Percentiles rank a stretch among this genome's conserved stretches.
These are phyloP conservation scores for Umbelopsis sp. DNA, from an alignment of 192 early-diverging fungal species.

Conservation along the genomic window DNA sequence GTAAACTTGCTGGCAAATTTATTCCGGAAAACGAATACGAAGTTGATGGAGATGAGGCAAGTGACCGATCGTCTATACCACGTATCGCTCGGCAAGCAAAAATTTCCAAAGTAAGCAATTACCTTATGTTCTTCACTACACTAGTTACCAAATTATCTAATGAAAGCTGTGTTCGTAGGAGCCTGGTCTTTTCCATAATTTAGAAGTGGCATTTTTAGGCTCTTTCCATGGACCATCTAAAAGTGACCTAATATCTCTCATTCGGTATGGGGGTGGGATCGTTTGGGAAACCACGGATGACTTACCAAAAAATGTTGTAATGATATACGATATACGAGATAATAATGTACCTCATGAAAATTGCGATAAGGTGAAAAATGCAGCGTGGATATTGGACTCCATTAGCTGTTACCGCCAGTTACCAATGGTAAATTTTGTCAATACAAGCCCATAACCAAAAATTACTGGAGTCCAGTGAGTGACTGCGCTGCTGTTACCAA, in stretches of 20 bases:
- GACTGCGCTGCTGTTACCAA: not conserved
- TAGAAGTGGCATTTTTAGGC: not conserved
- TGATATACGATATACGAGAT: not conserved
- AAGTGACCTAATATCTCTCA: not conserved
- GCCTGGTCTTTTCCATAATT: not conserved
- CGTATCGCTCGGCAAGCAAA: not conserved
- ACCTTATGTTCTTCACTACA: too few relatives aligned
- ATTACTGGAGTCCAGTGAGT: not conserved
- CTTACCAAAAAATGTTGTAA: not conserved
- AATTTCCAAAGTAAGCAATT: not conserved
- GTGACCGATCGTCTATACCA: not conserved
- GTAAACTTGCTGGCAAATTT: constrained; percentile 10
- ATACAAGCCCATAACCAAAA: not conserved
- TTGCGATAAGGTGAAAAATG: not conserved
- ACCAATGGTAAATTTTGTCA: not conserved
- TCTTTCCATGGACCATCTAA: not conserved
- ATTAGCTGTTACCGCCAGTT: not conserved
- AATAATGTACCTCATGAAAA: not conserved
- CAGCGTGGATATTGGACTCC: not conserved
- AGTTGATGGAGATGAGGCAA: constrained; percentile 10
- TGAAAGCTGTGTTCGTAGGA: not conserved
- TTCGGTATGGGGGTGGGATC: not conserved
- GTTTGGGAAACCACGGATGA: not conserved
- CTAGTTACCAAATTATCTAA: not conserved
- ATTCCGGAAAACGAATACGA: not conserved